These are phyloP conservation scores for Talaromyces ruber DNA, from an alignment of 495 filamentous ascomycete genomes.

Conservation along the genomic window DNA sequence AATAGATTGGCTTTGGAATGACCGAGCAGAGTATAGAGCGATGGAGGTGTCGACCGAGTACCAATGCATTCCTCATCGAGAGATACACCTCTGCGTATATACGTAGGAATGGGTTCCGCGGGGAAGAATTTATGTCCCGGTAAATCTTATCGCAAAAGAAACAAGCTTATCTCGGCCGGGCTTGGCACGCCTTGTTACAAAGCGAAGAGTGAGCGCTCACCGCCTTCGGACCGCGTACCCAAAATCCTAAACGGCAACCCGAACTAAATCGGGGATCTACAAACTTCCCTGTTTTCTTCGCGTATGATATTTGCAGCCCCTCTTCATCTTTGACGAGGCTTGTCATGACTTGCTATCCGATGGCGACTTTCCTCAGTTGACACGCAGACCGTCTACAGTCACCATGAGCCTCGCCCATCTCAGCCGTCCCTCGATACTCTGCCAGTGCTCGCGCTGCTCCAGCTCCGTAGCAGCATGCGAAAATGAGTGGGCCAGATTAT, in stretches of 20 bases:
- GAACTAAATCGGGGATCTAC: not conserved
- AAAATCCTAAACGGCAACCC: not conserved
- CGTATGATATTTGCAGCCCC: not conserved
- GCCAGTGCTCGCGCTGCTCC: conserved; percentile 35
- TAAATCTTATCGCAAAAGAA: not conserved
- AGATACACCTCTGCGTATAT: conserved; percentile 5
- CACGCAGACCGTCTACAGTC: not conserved
- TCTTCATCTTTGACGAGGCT: not conserved
- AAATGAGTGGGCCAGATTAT: conserved; percentile 40
- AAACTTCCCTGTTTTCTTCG: not conserved
- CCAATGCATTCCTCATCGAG: conserved; percentile 6
- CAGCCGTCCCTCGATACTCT: conserved; percentile 31
- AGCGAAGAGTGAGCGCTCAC: too few species aligned
- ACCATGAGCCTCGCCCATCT: conserved; percentile 33
- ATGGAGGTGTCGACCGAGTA: conserved; percentile 10
- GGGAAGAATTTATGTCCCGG: not conserved
- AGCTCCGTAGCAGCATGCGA: conserved; percentile 39
- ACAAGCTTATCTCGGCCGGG: not conserved
- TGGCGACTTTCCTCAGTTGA: not conserved
- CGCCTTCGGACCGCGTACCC: not conserved
- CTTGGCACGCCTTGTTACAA: not conserved
- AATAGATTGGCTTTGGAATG: conserved; percentile 8
- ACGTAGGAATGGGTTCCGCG: not conserved
- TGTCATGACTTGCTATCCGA: too few species aligned
- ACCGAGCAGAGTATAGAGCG: not conserved